Percentiles rank a stretch among this genome's conserved stretches.
These are phyloP conservation scores for Ganoderma lingzhi DNA, from an alignment of 1,284 basidiomycete species.

Conservation along the genomic window DNA sequence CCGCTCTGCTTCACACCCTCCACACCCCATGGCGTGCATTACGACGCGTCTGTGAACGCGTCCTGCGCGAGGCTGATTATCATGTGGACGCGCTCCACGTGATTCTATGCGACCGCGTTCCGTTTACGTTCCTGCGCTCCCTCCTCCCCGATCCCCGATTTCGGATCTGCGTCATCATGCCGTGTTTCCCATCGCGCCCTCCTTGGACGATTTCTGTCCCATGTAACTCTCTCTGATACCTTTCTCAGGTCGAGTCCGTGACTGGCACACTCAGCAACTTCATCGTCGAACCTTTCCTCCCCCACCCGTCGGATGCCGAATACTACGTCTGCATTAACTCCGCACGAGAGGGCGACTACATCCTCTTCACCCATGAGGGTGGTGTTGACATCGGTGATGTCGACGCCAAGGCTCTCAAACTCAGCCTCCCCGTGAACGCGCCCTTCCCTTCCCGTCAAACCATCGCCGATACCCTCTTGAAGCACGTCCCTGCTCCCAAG, in stretches of 20 bases:
- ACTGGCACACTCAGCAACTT: slow-evolving; percentile 97
- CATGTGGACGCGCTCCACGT: slow-evolving; percentile 28
- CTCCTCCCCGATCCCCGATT: slow-evolving; percentile 5
- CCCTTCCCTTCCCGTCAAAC: slow-evolving; percentile 84
- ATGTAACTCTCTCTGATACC: slow-evolving; percentile 10
- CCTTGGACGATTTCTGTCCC: not conserved
- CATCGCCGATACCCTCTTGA: slow-evolving; percentile 81
- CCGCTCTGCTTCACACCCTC: not conserved
- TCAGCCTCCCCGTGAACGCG: slow-evolving; percentile 83
- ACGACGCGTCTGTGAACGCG: slow-evolving; percentile 30
- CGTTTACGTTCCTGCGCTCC: slow-evolving; percentile 10
- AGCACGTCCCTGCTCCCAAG: slow-evolving; percentile 82
- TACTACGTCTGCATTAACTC: slow-evolving; percentile 99
- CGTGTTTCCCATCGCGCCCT: slow-evolving; percentile 8
- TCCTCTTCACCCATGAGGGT: slow-evolving; percentile 99
- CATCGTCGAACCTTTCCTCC: slow-evolving; percentile 98
- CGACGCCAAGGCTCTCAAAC: slow-evolving; percentile 95
- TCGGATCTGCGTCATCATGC: slow-evolving; percentile 4
- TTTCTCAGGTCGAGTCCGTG: slow-evolving; percentile 84
- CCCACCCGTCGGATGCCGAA: slow-evolving; percentile 93
- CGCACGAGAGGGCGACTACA: slow-evolving; percentile 92
- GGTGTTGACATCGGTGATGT: slow-evolving; percentile 99
- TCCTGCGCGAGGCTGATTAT: slow-evolving; percentile 26
- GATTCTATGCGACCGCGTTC: slow-evolving; percentile 19
- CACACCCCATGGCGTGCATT: slow-evolving; percentile 9